Evolutionary conservation across 306 rosid species (phyloP), one percentile per base, ranked within the genome.

Genomic region (Begonia fuchsioides): DNA sequence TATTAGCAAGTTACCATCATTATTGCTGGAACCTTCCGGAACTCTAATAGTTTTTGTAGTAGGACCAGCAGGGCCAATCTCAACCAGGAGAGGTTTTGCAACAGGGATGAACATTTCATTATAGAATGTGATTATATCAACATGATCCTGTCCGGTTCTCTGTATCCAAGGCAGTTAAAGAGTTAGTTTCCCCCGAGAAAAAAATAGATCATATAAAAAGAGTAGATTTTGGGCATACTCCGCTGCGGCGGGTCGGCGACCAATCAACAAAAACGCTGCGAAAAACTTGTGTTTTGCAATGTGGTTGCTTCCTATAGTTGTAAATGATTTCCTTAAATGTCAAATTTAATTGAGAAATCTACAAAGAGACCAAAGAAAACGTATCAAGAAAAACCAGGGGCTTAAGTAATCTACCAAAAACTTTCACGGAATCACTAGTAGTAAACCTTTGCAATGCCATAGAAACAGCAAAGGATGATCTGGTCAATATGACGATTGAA

Each of bases 401-500:
- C 41, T 18, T 32, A 38, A 72, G 48, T 39, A 16, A 60, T 10
- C 14, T 49, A 9, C 50, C 47, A 13, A 52, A 45, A 55, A 62
- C 18, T 8, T 50, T 48, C 17, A 9, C 26, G 17, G 65, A 59
- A 17, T 62, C 55, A 57, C n/a, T 56, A 32, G 48, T 40, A 50
- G 45, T 54, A 56, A 60, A 92, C 98, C 96, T 86, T 92, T 12
- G 96, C 81, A 60, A 92, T 76, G 51, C 98, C 98, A 51, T 92
- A 92, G 70, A 92, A 85, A 72, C 96, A 85, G 68, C 96, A 85
- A 54, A 92, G 81, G 61, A 92, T 79, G 60, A 82, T 75, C 82
- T 92, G 98, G 66, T 92, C 98, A 49, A 92, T 82, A 60, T 92
- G 98, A 53, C 81, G 98, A 63, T 82, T 82, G 61, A 92, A 92